A percentile compares a stretch with the other conserved stretches of the same genome.
These are phyloP conservation scores for Cynara cardunculus DNA, from an alignment of 129 eudicot genomes.

Conservation along the genomic window DNA sequence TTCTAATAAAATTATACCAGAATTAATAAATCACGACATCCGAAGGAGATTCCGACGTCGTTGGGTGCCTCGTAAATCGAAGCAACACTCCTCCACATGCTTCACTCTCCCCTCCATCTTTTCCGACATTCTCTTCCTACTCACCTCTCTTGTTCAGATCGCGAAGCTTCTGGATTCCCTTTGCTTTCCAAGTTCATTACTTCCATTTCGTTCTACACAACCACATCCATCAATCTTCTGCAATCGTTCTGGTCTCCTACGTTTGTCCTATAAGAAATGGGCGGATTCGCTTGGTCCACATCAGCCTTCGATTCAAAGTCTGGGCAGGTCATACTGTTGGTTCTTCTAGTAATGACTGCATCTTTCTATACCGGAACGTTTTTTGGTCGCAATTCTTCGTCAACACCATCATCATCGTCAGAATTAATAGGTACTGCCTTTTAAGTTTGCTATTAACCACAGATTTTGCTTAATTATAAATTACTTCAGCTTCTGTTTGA, in stretches of 20 bases:
- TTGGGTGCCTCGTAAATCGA: not conserved
- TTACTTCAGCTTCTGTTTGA: not conserved
- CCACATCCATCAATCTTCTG: not conserved
- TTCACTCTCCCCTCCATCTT: not conserved
- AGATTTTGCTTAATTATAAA: not conserved
- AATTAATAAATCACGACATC: not conserved
- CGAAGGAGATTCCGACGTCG: not conserved
- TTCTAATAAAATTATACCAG: not conserved
- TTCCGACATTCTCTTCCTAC: not conserved
- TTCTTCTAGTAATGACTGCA: slow-evolving; percentile 60
- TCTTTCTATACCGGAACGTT: slow-evolving; percentile 83
- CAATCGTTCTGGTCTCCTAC: not conserved
- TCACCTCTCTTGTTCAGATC: slow-evolving; percentile 6
- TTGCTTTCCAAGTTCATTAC: not conserved
- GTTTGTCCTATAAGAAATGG: slow-evolving; percentile 12
- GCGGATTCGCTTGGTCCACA: slow-evolving; percentile 28
- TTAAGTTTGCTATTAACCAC: not conserved
- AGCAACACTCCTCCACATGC: not conserved
- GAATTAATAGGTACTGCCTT: slow-evolving; percentile 14
- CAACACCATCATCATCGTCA: slow-evolving; percentile 8
- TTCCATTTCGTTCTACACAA: not conserved
- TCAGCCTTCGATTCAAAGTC: slow-evolving; percentile 60
- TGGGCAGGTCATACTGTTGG: slow-evolving; percentile 40
- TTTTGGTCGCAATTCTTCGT: slow-evolving; percentile 40
- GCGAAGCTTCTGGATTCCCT: not conserved